Base-by-base conservation (phyloP, 2,329 filamentous ascomycete genomes). In the Aurifilum marmelostoma region DNA sequence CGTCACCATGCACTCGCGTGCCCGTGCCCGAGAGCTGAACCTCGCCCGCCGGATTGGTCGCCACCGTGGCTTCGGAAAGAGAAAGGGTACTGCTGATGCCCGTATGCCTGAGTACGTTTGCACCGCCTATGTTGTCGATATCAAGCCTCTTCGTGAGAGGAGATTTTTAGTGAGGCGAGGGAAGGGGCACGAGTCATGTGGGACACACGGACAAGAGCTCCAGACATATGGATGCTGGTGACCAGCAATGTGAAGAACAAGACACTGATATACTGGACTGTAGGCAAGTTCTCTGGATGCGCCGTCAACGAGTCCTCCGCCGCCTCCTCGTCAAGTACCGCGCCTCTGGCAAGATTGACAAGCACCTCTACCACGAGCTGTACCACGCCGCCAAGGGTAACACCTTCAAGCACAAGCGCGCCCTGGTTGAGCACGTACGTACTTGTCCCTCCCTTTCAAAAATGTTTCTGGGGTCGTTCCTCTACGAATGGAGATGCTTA, bases 361-460 rank as follows among this genome's bases (percentile, higher is more conserved):
- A 99, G 92, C 96, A 99, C 90, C 94, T 99, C 73, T 99, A 99
- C 91, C 96, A 99, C 91, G 94, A 98, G 88, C 93, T 99, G 77
- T 99, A 99, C 91, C 96, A 97, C 86, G 88, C 97, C 83, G 96
- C 92, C 91, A 99, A 99, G 94, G 97, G 96, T 97, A 99, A 99
- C 92, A 95, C 96, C 84, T 99, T 99, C 92, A 99, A 99, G 94
- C 96, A 99, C 93, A 99, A 98, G 94, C 92, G 96, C 87, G 96
- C 94, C 81, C 91, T 99, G 80, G 94, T 99, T 83, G 96, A 99
- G 91, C 96, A 99, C 89, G 96, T 99, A 97, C 82, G 96, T 93
- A 65, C 37, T 69, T 69, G n/a, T 72, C 68, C 39, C 67, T 39
- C 56, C 21, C n/a, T n/a, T n/a, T 56, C 59, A 21, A n/a, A n/a